Base-by-base conservation (phyloP, 768 basidiomycete genomes). In the Coprinellus micaceus region DNA sequence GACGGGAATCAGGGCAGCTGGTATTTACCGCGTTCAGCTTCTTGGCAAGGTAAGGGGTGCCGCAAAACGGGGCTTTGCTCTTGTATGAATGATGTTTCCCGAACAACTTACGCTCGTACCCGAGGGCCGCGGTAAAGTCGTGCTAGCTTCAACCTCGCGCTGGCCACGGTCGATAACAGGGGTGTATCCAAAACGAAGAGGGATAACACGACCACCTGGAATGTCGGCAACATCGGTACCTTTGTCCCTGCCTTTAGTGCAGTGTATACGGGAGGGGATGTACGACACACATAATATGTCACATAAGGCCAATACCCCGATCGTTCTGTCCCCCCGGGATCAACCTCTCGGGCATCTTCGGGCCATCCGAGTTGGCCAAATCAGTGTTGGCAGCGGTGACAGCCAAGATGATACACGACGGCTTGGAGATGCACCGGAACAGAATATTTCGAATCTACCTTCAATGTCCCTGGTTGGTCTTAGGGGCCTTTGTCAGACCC, bases 201-300 rank as follows among this genome's bases (percentile, higher is more conserved):
- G 97, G 66, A 98, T 98, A 63, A 99, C 85, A 49, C 97, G 86
- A 9, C 97, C 96, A 4, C 96, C 97, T 47, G 98, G 84, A 69
- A 99, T 98, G 71, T 99, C 97, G 26, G 98, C 94, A 33, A 99
- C 97, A 69, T 99, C 96, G 5, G 96, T 98, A 54, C 97, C 97
- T 65, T 81, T 82, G 76, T 99, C 96, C 93, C 93, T 96, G 58
- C 54, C 41, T n/a, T 59, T 26, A 60, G 40, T 57, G 50, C 61
- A 25, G 9, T 9, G 19, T 4, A 21, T 9, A 15, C 56, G n/a
- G n/a, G n/a, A n/a, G n/a, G n/a, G n/a, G n/a, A n/a, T n/a, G n/a
- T n/a, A n/a, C 7, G 33, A 82, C 91, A 63, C 63, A 95, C 97
- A 99, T 99, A 60, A 99, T 77, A 71, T 99, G 97, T 50, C 98